Evolutionary conservation across 2,329 filamentous ascomycete genomes (phyloP), one percentile per base, ranked within the genome.

Genomic region (Colletotrichum australisinense): DNA sequence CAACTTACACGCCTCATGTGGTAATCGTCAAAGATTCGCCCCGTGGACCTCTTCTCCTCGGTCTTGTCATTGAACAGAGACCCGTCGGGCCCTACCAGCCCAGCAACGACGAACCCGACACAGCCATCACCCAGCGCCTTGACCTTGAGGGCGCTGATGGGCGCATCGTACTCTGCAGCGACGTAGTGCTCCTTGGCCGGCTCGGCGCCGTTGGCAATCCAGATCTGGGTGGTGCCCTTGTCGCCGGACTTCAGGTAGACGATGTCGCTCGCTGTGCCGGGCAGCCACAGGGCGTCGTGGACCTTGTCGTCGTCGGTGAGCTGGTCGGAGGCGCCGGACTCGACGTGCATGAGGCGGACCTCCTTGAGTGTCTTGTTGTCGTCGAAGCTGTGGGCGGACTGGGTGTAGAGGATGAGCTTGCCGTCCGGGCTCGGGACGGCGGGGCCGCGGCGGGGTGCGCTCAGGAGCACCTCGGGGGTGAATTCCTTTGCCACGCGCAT

Each of bases 341-440:
- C 70, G 7, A 86, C 75, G 38, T 82, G 68, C 68, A 84, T 76
- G 24, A 84, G 73, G 12, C 80, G 78, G 56, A 84, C 76, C 67
- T 83, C 80, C 22, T 79, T 81, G 3, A 71, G 65, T 19, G 78
- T 79, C 56, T 79, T 81, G 35, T 78, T 81, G 16, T 77, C 76
- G 42, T 76, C 78, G 62, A 84, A 80, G 35, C 78, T 77, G 72
- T 86, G 81, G 30, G 80, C 81, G 6, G 82, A 81, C 58, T 86
- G 76, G 22, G 83, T 84, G 76, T 83, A 83, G 53, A 88, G 77
- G 8, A 84, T 80, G 14, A 83, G 81, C 5, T 84, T 80, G 67
- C 85, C 84, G 68, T 82, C 81, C 26, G 81, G 78, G 67, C 83
- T 85, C 9, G 84, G 83, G 7, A 86, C 79, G 1, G 82, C 83